Percentiles rank a stretch among this genome's conserved stretches.
These are phyloP conservation scores for Arthrobotrys pseudoclavata DNA, from an alignment of 2,329 filamentous ascomycete species.

Conservation along the genomic window DNA sequence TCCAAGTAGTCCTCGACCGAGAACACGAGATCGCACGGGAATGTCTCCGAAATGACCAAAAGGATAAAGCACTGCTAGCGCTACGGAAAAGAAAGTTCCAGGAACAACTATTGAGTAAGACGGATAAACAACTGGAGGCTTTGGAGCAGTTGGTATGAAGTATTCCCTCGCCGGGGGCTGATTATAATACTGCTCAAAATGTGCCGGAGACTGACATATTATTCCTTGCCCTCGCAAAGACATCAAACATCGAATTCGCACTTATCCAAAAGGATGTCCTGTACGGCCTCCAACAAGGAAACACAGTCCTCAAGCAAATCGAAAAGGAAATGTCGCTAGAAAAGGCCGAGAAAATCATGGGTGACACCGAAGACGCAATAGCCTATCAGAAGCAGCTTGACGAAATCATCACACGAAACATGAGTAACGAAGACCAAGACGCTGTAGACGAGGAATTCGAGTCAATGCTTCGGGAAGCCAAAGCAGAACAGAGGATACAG, in stretches of 20 bases:
- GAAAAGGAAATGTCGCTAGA: constrained; percentile 96
- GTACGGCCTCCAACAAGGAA: constrained; percentile 92
- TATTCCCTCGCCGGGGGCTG: background rate
- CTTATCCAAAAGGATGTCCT: constrained; percentile 96
- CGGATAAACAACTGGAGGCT: constrained; percentile 92
- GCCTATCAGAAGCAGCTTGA: constrained; percentile 94
- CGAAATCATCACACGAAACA: constrained; percentile 87
- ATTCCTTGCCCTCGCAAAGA: constrained; percentile 65
- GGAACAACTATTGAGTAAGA: constrained; percentile 87
- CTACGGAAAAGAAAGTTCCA: constrained; percentile 97
- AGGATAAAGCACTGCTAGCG: constrained; percentile 84
- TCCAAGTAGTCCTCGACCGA: constrained; percentile 84
- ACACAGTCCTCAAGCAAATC: constrained; percentile 88
- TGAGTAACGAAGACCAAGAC: constrained; percentile 95
- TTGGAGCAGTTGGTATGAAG: constrained; percentile 77
- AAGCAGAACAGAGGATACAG: constrained; percentile 62
- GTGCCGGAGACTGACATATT: background rate
- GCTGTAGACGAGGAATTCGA: constrained; percentile 97
- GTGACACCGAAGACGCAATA: constrained; percentile 88
- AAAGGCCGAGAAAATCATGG: constrained; percentile 93
- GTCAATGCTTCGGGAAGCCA: constrained; percentile 78
- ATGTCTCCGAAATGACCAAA: constrained; percentile 84
- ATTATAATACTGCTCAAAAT: background rate
- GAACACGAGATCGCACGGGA: constrained; percentile 88
- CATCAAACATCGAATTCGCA: constrained; percentile 91